Conservation (phyloP, 257 asterid genomes). For the Paulownia fortunei region DNA sequence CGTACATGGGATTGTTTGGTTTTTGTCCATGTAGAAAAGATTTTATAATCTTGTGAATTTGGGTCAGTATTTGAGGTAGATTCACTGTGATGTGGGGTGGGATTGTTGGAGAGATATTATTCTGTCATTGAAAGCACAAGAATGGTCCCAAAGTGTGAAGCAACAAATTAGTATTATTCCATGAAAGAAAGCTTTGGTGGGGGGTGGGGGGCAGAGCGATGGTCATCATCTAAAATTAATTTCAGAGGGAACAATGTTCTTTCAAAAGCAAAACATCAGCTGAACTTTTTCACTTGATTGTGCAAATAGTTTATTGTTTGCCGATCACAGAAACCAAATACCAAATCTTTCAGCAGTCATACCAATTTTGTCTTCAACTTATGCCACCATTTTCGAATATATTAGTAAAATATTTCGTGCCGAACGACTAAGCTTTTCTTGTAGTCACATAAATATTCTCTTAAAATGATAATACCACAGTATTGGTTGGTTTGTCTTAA, state of each 20-base stretch:
- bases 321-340: slow-evolving; percentile 28
- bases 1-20: too few relatives aligned
- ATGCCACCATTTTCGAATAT: not conserved
- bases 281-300: slow-evolving; percentile 30
- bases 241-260: slow-evolving; percentile 35
- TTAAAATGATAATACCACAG: not conserved
- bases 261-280: slow-evolving; percentile 38
- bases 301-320: slow-evolving; percentile 36
- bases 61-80: slow-evolving; percentile 46
- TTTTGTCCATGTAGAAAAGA: too few relatives aligned
- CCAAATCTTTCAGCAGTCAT: slow-evolving; percentile 45
- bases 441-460: not conserved
- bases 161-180: slow-evolving; percentile 34
- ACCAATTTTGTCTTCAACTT: slow-evolving; percentile 45
- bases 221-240: slow-evolving; percentile 35
- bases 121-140: slow-evolving; percentile 47
- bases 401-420: not conserved
- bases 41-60: slow-evolving; percentile 40
- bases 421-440: not conserved
- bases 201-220: slow-evolving; percentile 32
- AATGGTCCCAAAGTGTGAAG: slow-evolving; percentile 37
- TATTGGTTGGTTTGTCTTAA: not conserved
- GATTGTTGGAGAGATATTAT: slow-evolving; percentile 49
- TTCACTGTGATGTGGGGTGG: slow-evolving; percentile 37
- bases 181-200: slow-evolving; percentile 11